Evolutionary conservation across 2,329 filamentous ascomycete species (phyloP), one percentile per base, ranked within the genome.

Genomic region (Bipolaris oryzae): DNA sequence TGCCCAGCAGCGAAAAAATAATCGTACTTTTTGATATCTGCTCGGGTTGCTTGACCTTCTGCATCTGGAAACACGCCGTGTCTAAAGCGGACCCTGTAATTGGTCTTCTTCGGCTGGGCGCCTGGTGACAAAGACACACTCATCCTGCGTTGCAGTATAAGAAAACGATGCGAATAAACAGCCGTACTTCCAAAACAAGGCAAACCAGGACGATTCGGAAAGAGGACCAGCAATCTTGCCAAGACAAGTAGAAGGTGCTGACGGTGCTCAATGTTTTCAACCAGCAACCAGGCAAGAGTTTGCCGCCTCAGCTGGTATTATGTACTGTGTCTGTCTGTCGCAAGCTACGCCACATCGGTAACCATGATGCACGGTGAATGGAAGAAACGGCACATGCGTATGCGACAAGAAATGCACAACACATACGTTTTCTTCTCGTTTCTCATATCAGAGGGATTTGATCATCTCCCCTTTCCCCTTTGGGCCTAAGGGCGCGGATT

Each of bases 11-110:
- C 58, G 50, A 69, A 67, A 50, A 67, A 69, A 55, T 58, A 67
- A 54, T 66, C 63, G 48, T 69, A 69, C 46, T 67, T 67, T 35
- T 69, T 69, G 25, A 66, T 64, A 43, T 67, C 62, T 4, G 57
- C 63, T 37, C 63, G 51, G 4, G 57, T 66, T n/a, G 60, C 66
- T 42, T 58, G 34, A 5, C 49, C 50, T 44, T 62, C 64, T 21
- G 41, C 33, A 39, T 62, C 45, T 3, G 64, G 62, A 55, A 57
- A 67, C 1, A 67, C 62, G 6, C 64, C 61, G 48, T 67, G 60
- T 44, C 62, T 54, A 51, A 68, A 67, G 5, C 66, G 57, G 9
- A 69, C 61, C 16, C 52, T 57, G 49, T 66, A 67, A 44, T 63
- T 66, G 21, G 61, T 16, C 9, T 56, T 63, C 39, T 46, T 67